Conservation (phyloP, 1,284 basidiomycete genomes). For the Spongiforma sp. region DNA sequence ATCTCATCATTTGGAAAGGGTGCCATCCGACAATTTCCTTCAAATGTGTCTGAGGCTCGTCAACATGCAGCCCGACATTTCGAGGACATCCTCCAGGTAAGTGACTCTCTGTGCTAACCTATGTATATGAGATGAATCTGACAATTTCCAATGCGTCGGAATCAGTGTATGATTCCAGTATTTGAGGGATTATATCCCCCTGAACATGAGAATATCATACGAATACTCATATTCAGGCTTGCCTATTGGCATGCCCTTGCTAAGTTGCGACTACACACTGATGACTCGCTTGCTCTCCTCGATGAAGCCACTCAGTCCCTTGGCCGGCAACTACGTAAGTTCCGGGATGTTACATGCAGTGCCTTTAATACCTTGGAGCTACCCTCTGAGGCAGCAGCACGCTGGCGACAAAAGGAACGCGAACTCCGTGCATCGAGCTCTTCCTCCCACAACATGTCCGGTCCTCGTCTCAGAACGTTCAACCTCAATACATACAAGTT, state of each 20-base stretch:
- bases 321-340: background rate
- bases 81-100: constrained; percentile 17
- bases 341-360: background rate
- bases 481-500: background rate
- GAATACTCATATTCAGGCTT: no score
- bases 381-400: background rate
- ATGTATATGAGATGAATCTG: no score
- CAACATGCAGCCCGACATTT: constrained; percentile 9
- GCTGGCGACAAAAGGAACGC: background rate
- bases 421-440: background rate
- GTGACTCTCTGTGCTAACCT: no score
- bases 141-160: no score
- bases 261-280: background rate
- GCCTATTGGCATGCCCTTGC: background rate
- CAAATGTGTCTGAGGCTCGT: background rate
- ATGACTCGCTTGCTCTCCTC: background rate
- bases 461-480: background rate
- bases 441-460: background rate
- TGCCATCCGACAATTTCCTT: no score
- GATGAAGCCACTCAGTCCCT: background rate
- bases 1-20: no score
- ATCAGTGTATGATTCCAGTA: background rate
- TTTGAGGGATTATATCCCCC: background rate
- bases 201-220: no score
- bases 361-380: background rate